Evolutionary conservation across 2,329 filamentous ascomycete species (phyloP).

Genomic region (Monosporascus sp.): DNA sequence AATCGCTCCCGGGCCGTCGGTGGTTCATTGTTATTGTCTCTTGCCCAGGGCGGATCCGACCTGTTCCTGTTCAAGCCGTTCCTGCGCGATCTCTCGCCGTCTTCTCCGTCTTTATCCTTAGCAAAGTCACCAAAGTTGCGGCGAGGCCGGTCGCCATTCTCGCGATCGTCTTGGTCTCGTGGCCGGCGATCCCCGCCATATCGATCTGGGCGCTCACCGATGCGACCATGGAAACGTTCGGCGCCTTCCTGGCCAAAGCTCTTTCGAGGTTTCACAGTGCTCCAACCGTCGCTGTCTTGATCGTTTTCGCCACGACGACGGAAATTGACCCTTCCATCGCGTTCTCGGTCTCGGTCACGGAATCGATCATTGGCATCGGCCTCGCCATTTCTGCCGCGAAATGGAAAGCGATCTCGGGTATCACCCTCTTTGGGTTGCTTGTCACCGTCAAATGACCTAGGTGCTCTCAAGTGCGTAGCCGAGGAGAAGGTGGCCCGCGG

Average conservation of each 20-base stretch:
- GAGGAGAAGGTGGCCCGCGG: constrained; percentile 81
- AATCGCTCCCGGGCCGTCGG: constrained; percentile 45
- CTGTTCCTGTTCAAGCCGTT: constrained; percentile 62
- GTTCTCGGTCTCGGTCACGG: constrained; percentile 38
- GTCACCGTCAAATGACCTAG: constrained; percentile 46
- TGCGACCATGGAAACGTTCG: constrained; percentile 63
- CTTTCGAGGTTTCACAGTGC: constrained; percentile 66
- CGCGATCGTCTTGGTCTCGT: constrained; percentile 40
- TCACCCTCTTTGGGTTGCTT: constrained; percentile 48
- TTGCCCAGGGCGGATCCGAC: constrained; percentile 71
- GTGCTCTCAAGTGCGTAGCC: constrained; percentile 52
- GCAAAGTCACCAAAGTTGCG: constrained; percentile 46
- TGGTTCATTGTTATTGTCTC: constrained; percentile 42
- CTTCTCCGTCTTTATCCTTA: constrained; percentile 45
- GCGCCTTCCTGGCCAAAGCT: constrained; percentile 68
- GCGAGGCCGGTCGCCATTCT: constrained; percentile 49
- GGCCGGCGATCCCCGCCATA: constrained; percentile 34
- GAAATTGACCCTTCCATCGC: constrained; percentile 42
- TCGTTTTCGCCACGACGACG: constrained; percentile 52
- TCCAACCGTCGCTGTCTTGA: constrained; percentile 68
- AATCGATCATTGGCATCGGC: constrained; percentile 34
- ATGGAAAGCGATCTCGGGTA: constrained; percentile 53
- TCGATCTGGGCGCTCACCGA: constrained; percentile 47
- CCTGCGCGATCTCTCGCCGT: constrained; percentile 50
- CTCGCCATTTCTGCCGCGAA: constrained; percentile 49